Conservation (phyloP, 805 yeast genomes). For the Pichia cephalocereana region DNA sequence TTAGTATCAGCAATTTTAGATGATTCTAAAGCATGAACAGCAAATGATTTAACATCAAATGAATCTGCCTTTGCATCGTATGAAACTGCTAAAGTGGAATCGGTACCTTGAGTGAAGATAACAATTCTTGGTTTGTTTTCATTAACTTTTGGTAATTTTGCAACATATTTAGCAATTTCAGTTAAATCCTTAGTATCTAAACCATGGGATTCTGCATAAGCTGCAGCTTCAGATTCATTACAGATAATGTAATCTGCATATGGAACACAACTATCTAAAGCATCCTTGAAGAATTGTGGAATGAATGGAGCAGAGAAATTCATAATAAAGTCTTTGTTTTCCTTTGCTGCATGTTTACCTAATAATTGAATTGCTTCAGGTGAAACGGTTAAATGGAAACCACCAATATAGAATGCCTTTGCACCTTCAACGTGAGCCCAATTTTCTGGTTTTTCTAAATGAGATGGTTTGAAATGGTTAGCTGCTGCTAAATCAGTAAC, state of each 20-base stretch:
- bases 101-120: constrained; percentile 91
- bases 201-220: constrained; percentile 83
- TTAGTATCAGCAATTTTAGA: constrained; percentile 80
- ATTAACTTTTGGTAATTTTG: constrained; percentile 70
- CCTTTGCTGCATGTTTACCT: constrained; percentile 72
- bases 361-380: constrained; percentile 86
- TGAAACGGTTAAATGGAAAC: constrained; percentile 97
- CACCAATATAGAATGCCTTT: constrained; percentile 85
- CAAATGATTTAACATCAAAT: constrained; percentile 40
- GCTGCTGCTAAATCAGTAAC: constrained; percentile 98
- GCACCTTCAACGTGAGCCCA: constrained; percentile 82
- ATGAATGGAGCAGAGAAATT: constrained; percentile 97
- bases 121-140: constrained; percentile 67
- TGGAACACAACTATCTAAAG: constrained; percentile 68
- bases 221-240: constrained; percentile 94
- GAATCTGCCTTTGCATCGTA: constrained; percentile 41
- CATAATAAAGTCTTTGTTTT: constrained; percentile 44
- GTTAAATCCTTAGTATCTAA: constrained; percentile 50
- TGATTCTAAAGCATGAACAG: constrained; percentile 64
- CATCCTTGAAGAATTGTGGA: constrained; percentile 90
- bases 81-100: constrained; percentile 74
- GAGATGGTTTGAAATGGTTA: constrained; percentile 86
- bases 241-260: constrained; percentile 90
- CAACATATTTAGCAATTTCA: constrained; percentile 76
- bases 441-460: constrained; percentile 80